Conservation (phyloP, 352 stramenopile genomes). For the Pythium phragmiticola region DNA sequence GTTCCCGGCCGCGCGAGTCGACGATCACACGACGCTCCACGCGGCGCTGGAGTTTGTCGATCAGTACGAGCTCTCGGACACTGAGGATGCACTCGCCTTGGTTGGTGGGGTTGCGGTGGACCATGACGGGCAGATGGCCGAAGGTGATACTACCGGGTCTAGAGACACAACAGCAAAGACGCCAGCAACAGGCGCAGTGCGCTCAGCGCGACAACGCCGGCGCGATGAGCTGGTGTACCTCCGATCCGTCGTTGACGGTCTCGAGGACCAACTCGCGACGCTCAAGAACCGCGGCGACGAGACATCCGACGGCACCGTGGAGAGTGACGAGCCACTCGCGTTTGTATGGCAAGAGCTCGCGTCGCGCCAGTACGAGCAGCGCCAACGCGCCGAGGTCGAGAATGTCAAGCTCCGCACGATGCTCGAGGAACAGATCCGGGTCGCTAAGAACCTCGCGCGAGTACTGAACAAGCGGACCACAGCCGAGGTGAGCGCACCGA, state of each 20-base stretch:
- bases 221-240: slow-evolving; percentile 17
- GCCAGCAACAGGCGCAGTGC: not conserved
- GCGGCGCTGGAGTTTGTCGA: slow-evolving; percentile 20
- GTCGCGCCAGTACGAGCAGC: slow-evolving; percentile 23
- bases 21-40: slow-evolving; percentile 21
- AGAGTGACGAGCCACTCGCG: not conserved
- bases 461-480: slow-evolving; percentile 19
- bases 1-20: not conserved
- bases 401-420: slow-evolving; percentile 57
- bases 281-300: slow-evolving; percentile 4
- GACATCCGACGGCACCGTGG: not conserved
- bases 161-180: too few relatives aligned
- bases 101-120: too few relatives aligned
- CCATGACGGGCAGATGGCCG: too few relatives aligned
- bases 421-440: slow-evolving; percentile 61
- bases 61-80: slow-evolving; percentile 19
- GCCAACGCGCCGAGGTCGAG: slow-evolving; percentile 45
- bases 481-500: slow-evolving; percentile 6
- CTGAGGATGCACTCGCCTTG: not conserved
- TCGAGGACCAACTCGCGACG: slow-evolving; percentile 10
- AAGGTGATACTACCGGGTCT: too few relatives aligned
- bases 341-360: slow-evolving; percentile 25
- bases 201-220: slow-evolving; percentile 6
- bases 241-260: slow-evolving; percentile 7
- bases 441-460: slow-evolving; percentile 29